Percentiles rank a stretch among this genome's conserved stretches.
phyloP scores from a whole-genome alignment of 495 filamentous ascomycete species.

The Hypoxylon intermedium region DNA sequence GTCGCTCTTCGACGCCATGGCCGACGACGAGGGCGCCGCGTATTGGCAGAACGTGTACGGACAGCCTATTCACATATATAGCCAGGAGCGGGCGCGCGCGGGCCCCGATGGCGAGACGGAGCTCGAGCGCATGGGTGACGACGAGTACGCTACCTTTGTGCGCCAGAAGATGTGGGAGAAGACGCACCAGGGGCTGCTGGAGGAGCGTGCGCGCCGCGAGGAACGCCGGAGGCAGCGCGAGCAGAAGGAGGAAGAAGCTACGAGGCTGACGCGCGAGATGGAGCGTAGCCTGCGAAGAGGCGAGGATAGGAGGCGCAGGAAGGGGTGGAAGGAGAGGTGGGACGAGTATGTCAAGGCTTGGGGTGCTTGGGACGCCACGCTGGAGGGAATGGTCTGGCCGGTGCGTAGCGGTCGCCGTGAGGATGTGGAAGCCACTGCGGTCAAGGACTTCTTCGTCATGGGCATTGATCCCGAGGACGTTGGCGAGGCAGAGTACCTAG shows the following conservation, averaged over 20 bases:
- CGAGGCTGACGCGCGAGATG: conserved; percentile 57
- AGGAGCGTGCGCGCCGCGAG: conserved; percentile 58
- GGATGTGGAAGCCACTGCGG: conserved; percentile 39
- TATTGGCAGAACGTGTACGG: conserved; percentile 97
- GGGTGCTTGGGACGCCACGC: conserved; percentile 56
- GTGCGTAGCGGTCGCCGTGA: conserved; percentile 64
- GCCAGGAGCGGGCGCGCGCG: conserved; percentile 23
- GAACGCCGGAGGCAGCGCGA: conserved; percentile 51
- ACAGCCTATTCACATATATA: conserved; percentile 71
- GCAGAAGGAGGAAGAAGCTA: conserved; percentile 53
- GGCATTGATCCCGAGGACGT: conserved; percentile 57
- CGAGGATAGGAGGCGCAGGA: conserved; percentile 49
- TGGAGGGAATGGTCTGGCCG: conserved; percentile 76
- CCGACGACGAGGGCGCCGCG: conserved; percentile 93
- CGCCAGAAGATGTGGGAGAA: conserved; percentile 92
- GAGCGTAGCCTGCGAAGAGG: conserved; percentile 58
- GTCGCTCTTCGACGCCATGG: conserved; percentile 98
- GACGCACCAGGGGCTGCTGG: conserved; percentile 69
- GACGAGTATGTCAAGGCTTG: conserved; percentile 68
- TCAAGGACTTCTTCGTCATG: conserved; percentile 52
- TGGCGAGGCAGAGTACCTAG: conserved; percentile 62
- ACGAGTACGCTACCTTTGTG: conserved; percentile 87
- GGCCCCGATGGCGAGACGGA: conserved; percentile 50
- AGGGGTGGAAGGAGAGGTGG: conserved; percentile 61
- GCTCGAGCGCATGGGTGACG: conserved; percentile 86